Conservation (phyloP, 2,329 filamentous ascomycete genomes). For the Aspergillus pseudonomiae region DNA sequence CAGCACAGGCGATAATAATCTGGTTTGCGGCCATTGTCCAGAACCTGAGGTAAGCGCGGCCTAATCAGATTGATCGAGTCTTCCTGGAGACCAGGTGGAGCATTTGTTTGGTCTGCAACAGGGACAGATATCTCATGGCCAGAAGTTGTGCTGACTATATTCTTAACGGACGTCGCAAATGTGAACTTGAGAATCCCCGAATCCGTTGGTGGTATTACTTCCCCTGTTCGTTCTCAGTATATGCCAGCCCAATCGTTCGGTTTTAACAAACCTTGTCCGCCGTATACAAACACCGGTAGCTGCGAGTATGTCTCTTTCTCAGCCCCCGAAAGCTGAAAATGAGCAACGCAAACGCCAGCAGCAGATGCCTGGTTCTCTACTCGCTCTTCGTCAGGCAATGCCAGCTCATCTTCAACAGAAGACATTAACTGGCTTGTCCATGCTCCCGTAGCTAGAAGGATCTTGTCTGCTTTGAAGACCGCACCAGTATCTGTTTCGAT, state of each 20-base stretch:
- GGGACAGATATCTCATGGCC: conserved; percentile 59
- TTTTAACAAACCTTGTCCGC: conserved; percentile 38
- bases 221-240: conserved; percentile 27
- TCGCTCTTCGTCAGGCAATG: conserved; percentile 51
- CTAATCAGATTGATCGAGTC: conserved; percentile 37
- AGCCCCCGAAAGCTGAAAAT: conserved; percentile 55
- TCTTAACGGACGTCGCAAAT: conserved; percentile 62
- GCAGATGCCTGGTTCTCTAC: conserved; percentile 59
- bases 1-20: conserved; percentile 56
- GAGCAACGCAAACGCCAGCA: conserved; percentile 62
- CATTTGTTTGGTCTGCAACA: conserved; percentile 49
- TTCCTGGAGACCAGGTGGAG: conserved; percentile 45
- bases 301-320: conserved; percentile 54
- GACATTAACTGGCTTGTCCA: conserved; percentile 60
- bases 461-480: conserved; percentile 54
- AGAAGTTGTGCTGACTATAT: conserved; percentile 51
- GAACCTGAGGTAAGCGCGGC: conserved; percentile 30
- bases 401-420: conserved; percentile 49
- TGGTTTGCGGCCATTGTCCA: conserved; percentile 35
- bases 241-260: not conserved
- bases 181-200: conserved; percentile 64
- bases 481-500: conserved; percentile 53
- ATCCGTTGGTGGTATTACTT: conserved; percentile 53
- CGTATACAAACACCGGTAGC: conserved; percentile 59
- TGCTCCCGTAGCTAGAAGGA: conserved; percentile 60